phyloP scores from a whole-genome alignment of 2,329 filamentous ascomycete species.

The Chrysoporthe cubensis region DNA sequence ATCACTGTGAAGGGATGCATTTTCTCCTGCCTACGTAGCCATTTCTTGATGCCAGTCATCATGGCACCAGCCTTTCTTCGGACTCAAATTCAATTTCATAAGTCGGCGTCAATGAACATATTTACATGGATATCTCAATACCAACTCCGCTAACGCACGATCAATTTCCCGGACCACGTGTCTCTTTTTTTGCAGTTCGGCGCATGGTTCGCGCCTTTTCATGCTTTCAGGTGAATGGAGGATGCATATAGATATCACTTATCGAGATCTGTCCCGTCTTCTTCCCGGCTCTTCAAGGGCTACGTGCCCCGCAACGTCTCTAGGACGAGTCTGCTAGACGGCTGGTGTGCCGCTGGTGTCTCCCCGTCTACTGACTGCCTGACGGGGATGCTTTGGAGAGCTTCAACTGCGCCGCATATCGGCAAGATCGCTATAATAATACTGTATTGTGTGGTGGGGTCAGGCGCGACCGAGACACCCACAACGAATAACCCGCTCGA shows the following conservation, averaged over 20 bases:
- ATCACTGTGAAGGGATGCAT: background rate
- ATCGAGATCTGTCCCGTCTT: background rate
- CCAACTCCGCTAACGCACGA: background rate
- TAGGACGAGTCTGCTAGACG: background rate
- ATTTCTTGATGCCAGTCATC: background rate
- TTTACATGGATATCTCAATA: conserved; percentile 2
- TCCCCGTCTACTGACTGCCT: background rate
- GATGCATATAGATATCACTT: background rate
- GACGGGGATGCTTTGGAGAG: background rate
- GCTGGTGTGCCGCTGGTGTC: background rate
- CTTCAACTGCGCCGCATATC: background rate
- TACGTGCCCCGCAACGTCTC: background rate
- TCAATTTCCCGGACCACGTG: background rate
- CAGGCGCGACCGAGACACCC: background rate
- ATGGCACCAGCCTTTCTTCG: too few relatives aligned
- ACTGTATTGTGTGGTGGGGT: background rate
- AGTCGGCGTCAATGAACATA: background rate
- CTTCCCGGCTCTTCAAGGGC: background rate
- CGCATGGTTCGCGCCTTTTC: background rate
- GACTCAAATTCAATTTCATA: background rate
- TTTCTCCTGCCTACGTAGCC: background rate
- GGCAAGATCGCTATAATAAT: background rate
- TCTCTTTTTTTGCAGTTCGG: background rate
- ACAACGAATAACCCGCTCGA: background rate
- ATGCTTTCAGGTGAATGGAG: background rate